A percentile compares a stretch with the other conserved stretches of the same genome.
These are phyloP conservation scores for Takashimella koratensis DNA, from an alignment of 1,284 basidiomycete species.

Conservation along the genomic window DNA sequence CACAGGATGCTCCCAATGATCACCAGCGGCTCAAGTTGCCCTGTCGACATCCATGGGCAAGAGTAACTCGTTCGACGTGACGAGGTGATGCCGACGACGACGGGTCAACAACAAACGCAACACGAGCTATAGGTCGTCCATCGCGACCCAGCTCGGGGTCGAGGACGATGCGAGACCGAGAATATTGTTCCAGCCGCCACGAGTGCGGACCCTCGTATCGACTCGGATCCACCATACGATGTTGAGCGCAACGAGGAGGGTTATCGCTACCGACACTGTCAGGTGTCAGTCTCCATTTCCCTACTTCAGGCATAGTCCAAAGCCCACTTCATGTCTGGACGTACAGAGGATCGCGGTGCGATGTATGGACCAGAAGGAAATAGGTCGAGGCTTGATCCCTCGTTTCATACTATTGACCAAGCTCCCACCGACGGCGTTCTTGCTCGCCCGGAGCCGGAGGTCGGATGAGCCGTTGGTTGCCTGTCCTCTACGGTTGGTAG, in stretches of 20 bases:
- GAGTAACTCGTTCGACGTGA: too few relatives aligned
- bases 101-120: too few relatives aligned
- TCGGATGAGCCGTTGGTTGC: neutral
- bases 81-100: too few relatives aligned
- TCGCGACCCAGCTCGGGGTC: too few relatives aligned
- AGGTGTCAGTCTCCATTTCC: neutral
- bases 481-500: neutral
- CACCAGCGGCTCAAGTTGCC: too few relatives aligned
- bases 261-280: constrained; percentile 16
- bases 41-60: too few relatives aligned
- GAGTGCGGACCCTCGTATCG: neutral
- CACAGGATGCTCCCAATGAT: too few relatives aligned
- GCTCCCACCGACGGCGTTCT: constrained; percentile 24
- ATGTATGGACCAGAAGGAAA: neutral
- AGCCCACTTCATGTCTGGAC: constrained; percentile 5
- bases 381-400: constrained; percentile 5
- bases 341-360: constrained; percentile 7
- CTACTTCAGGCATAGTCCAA: constrained; percentile 9
- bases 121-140: too few relatives aligned
- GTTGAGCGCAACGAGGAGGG: constrained; percentile 20
- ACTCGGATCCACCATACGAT: constrained; percentile 18
- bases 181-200: constrained; percentile 12
- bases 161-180: too few relatives aligned
- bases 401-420: constrained; percentile 37
- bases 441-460: neutral